A percentile compares a stretch with the other conserved stretches of the same genome.
Conservation (phyloP, 106 monocot species). For the Dioscorea dumetorum region DNA sequence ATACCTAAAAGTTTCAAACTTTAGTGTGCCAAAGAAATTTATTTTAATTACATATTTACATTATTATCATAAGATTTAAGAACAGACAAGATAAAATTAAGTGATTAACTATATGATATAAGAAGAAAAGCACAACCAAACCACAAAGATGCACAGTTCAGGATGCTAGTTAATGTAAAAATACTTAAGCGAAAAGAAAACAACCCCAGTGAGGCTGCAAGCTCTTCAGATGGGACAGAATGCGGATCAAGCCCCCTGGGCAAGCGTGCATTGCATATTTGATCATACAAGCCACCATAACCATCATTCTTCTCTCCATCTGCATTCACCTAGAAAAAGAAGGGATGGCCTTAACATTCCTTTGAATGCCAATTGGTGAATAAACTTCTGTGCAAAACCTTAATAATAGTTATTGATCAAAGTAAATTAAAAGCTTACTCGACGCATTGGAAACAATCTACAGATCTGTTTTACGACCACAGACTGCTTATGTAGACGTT, state of each 20-base stretch:
- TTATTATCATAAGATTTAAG: no score
- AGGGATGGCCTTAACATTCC: not conserved
- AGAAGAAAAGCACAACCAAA: no score
- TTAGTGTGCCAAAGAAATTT: no score
- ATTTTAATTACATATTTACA: no score
- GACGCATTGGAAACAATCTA: conserved; percentile 76
- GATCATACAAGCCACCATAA: conserved; percentile 53
- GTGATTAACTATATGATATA: no score
- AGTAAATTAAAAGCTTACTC: conserved; percentile 27
- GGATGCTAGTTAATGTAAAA: no score
- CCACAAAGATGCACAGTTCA: no score
- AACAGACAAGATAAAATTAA: no score
- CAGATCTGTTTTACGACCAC: conserved; percentile 73
- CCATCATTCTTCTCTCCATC: conserved; percentile 48
- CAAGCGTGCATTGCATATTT: conserved; percentile 85
- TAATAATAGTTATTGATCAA: no score
- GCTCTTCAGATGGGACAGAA: conserved; percentile 89
- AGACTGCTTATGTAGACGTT: conserved; percentile 74
- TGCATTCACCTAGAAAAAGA: conserved; percentile 43
- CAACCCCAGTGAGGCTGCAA: conserved; percentile 94
- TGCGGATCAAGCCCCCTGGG: conserved; percentile 98
- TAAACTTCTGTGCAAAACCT: not conserved
- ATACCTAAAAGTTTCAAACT: no score
- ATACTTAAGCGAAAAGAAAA: not conserved
- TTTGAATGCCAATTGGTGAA: not conserved